phyloP scores from a whole-genome alignment of 306 rosid genomes.

The Prunus armeniaca region DNA sequence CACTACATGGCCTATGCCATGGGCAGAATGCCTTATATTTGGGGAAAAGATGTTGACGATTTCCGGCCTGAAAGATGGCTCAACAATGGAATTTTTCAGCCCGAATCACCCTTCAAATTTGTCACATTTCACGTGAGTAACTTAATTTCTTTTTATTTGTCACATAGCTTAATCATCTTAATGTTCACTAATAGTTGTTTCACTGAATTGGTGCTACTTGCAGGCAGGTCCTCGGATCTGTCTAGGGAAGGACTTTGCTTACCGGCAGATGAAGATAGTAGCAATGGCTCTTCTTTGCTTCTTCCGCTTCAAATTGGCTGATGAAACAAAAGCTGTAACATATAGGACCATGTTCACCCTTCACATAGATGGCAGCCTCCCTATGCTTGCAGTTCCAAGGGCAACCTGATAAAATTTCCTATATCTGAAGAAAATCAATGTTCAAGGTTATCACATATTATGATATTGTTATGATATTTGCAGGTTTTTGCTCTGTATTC shows the following conservation, averaged over 20 bases:
- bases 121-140: constrained; percentile 61
- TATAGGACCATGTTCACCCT: constrained; percentile 77
- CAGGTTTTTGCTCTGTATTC: neutral
- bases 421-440: neutral
- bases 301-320: constrained; percentile 55
- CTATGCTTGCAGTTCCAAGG: constrained; percentile 53
- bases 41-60: constrained; percentile 71
- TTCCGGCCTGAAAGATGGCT: constrained; percentile 81
- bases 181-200: neutral
- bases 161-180: neutral
- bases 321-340: constrained; percentile 38
- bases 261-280: constrained; percentile 75
- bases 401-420: neutral
- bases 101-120: constrained; percentile 75
- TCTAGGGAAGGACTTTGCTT: constrained; percentile 77
- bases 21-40: constrained; percentile 73
- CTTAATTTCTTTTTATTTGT: neutral
- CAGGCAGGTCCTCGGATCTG: constrained; percentile 77
- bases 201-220: neutral
- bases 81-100: constrained; percentile 47
- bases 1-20: constrained; percentile 58
- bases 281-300: constrained; percentile 52
- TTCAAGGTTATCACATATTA: neutral
- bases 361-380: constrained; percentile 70
- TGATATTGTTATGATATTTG: neutral